Conservation (phyloP, 2,329 filamentous ascomycete species). For the Mycosphaerella sp. region DNA sequence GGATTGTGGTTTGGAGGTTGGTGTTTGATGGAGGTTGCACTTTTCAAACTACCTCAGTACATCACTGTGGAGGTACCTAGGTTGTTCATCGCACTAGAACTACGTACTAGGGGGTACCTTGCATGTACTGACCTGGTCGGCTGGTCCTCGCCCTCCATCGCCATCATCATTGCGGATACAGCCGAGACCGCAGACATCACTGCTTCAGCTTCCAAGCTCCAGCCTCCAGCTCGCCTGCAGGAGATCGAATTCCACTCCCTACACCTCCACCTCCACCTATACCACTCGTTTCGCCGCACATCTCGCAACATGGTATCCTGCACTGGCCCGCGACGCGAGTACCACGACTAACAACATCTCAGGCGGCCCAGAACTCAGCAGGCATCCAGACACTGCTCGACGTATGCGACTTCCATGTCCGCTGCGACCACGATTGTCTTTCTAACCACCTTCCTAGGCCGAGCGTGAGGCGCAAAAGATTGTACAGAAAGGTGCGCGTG, state of each 20-base stretch:
- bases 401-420: constrained; percentile 48
- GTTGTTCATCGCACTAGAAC: no score
- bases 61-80: no score
- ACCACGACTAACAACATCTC: constrained; percentile 18
- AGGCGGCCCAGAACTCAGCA: constrained; percentile 98
- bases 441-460: constrained; percentile 56
- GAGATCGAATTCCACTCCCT: background rate
- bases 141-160: background rate
- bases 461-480: constrained; percentile 99
- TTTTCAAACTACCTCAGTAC: no score
- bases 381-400: constrained; percentile 99
- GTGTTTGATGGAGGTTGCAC: no score
- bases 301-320: constrained; percentile 15
- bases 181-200: background rate
- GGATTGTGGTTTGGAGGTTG: background rate
- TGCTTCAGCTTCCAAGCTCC: constrained; percentile 4
- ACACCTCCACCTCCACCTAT: background rate
- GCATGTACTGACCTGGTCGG: no score
- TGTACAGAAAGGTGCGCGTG: constrained; percentile 78
- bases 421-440: constrained; percentile 32
- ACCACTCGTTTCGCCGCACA: background rate
- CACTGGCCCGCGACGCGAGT: background rate
- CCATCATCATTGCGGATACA: background rate
- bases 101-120: no score
- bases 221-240: constrained; percentile 7